Percentiles rank a stretch among this genome's conserved stretches.
These are phyloP conservation scores for Lolium rigidum DNA, from an alignment of 176 grass and related monocot species.

Conservation along the genomic window DNA sequence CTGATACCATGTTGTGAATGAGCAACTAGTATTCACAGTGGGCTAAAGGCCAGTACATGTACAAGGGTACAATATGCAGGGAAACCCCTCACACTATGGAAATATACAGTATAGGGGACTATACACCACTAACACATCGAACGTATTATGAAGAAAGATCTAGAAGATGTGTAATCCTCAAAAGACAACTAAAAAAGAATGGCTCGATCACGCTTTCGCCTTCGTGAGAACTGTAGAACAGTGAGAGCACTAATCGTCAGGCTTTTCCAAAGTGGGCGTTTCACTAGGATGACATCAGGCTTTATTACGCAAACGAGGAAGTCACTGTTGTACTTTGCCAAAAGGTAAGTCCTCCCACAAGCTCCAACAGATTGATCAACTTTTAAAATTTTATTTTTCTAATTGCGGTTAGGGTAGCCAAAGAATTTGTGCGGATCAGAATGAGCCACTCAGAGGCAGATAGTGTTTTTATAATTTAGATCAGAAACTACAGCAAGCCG, in stretches of 20 bases:
- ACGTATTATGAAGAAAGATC: slow-evolving; percentile 29
- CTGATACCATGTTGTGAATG: too few relatives aligned
- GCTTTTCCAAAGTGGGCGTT: slow-evolving; percentile 49
- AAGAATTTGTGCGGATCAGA: neutral
- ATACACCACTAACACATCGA: too few relatives aligned
- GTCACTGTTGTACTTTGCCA: slow-evolving; percentile 24
- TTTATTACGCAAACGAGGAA: slow-evolving; percentile 50
- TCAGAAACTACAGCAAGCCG: neutral
- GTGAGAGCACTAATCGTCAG: slow-evolving; percentile 34
- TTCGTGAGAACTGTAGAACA: slow-evolving; percentile 44
- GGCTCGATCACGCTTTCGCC: slow-evolving; percentile 20
- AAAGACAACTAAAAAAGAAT: slow-evolving; percentile 16
- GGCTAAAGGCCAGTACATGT: too few relatives aligned
- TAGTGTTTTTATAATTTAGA: neutral
- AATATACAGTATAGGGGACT: too few relatives aligned
- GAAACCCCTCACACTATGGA: too few relatives aligned
- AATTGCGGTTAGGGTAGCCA: neutral
- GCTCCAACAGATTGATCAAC: slow-evolving; percentile 24
- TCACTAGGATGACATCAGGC: slow-evolving; percentile 21
- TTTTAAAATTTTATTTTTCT: neutral
- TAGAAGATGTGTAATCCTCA: slow-evolving; percentile 12
- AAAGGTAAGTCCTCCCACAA: slow-evolving; percentile 40
- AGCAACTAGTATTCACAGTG: too few relatives aligned
- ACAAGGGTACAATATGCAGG: too few relatives aligned
- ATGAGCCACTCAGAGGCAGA: neutral